These are phyloP conservation scores for Scedosporium aurantiacum DNA, from an alignment of 2,329 filamentous ascomycete species.

Conservation along the genomic window DNA sequence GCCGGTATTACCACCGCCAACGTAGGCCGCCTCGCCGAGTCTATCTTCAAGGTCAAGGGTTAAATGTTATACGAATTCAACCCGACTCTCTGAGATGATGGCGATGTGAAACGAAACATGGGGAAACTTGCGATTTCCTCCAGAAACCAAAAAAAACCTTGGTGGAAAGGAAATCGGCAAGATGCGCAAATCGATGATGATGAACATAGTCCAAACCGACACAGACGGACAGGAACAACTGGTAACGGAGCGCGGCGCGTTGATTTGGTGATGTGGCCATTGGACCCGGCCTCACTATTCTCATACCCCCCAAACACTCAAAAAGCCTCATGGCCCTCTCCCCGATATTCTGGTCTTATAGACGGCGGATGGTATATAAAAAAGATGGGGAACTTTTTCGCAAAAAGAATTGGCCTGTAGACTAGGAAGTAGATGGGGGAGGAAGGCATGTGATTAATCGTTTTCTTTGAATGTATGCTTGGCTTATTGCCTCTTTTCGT, in stretches of 20 bases:
- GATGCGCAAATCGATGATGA: not conserved
- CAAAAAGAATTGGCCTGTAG: not conserved
- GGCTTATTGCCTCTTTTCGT: too few relatives aligned
- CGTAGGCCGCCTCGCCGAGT: slow-evolving; percentile 68
- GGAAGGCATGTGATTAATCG: not conserved
- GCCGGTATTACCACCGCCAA: slow-evolving; percentile 74
- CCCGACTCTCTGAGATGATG: too few relatives aligned
- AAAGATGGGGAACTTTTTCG: not conserved
- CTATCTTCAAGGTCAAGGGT: slow-evolving; percentile 75
- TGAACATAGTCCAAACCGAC: not conserved
- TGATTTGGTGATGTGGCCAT: not conserved
- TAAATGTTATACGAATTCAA: slow-evolving; percentile 19
- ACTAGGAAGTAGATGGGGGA: not conserved
- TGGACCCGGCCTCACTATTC: not conserved
- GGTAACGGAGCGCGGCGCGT: not conserved
- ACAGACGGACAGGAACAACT: not conserved
- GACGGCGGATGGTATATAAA: not conserved
- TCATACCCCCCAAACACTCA: not conserved
- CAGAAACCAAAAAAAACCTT: not conserved
- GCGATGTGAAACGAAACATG: not conserved
- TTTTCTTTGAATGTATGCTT: too few relatives aligned
- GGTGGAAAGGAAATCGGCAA: not conserved
- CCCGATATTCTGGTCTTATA: not conserved
- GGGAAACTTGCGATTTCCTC: not conserved
- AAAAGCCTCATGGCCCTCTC: not conserved